These are phyloP conservation scores for Amesomyces nigricolor DNA, from an alignment of 2,329 filamentous ascomycete genomes.

Conservation along the genomic window DNA sequence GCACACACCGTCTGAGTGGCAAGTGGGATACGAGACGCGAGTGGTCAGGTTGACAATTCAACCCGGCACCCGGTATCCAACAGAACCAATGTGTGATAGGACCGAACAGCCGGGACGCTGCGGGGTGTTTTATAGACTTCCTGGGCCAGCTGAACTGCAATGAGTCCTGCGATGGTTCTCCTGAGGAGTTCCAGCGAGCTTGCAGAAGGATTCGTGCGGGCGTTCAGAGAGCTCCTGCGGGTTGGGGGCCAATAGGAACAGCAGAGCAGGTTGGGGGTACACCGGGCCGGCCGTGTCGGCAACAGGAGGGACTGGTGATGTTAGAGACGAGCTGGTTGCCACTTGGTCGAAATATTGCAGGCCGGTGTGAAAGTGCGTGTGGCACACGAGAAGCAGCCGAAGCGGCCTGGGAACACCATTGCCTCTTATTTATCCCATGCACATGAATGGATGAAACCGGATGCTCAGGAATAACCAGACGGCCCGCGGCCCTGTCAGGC, in stretches of 20 bases:
- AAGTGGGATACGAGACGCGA: slow-evolving; percentile 3
- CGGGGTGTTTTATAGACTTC: slow-evolving; percentile 7
- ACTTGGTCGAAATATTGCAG: slow-evolving; percentile 14
- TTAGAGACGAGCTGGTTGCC: slow-evolving; percentile 9
- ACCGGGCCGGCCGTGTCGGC: slow-evolving; percentile 14
- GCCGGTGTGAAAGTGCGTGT: slow-evolving; percentile 4
- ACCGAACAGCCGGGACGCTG: slow-evolving; percentile 3
- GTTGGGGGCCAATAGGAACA: slow-evolving; percentile 17
- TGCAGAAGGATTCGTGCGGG: slow-evolving; percentile 15
- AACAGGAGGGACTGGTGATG: slow-evolving; percentile 11
- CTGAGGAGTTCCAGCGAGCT: neutral
- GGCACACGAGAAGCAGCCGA: slow-evolving; percentile 8
- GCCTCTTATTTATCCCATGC: slow-evolving; percentile 2
- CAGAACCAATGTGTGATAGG: neutral
- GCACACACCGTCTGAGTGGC: slow-evolving; percentile 11
- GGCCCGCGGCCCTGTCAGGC: slow-evolving; percentile 6
- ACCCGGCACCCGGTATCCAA: neutral
- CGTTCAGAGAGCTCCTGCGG: slow-evolving; percentile 3
- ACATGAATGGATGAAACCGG: neutral
- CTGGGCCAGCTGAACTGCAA: slow-evolving; percentile 1
- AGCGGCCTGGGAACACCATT: neutral
- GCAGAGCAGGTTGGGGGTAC: slow-evolving; percentile 12
- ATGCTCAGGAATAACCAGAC: slow-evolving; percentile 2
- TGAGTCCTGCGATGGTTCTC: neutral
- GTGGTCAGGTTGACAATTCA: slow-evolving; percentile 5